Base-by-base conservation (phyloP, 2,329 filamentous ascomycete genomes). In the Cladosporium sphaerospermum region DNA sequence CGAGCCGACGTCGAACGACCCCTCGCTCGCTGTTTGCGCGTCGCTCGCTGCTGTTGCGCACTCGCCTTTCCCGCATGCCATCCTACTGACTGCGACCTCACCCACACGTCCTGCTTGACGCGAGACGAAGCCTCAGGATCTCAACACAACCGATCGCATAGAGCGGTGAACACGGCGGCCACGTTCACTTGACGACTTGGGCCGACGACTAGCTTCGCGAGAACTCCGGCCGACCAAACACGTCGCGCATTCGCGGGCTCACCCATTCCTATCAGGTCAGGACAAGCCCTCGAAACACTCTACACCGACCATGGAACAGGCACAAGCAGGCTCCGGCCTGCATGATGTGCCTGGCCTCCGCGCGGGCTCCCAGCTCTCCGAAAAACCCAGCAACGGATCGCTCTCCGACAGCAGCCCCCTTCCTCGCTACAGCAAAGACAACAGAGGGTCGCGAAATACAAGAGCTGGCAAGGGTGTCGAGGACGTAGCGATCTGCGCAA, bases 401-500 rank as follows among this genome's bases (percentile, higher is more conserved):
- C 3, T 32, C 16, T 32, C 40, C 8, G 48, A 51, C 10, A 44
- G 44, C 18, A 40, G 34, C 43, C 41, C 45, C 7, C 39, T 14
- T 14, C 34, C 34, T 4, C 33, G 28, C 31, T 28, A 28, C 23
- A 28, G 23, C 23, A 28, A 28, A 7, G 23, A 28, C 23, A 28
- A 28, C 23, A 28, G 23, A 28, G 23, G 23, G 23, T 28, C 23
- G 23, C 23, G 23, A 28, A 44, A 10, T 13, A 13, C 34, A 23
- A 46, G 11, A 14, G n/a, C 19, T 18, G 28, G 36, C 5, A 41
- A 52, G 55, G 54, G 48, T 53, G 34, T 58, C 39, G 42, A 41
- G 54, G 56, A 64, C 47, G 44, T 64, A 44, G 54, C 60, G n/a
- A 49, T 64, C 10, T 63, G 61, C 51, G 61, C 60, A 45, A 62